Evolutionary conservation across 2,329 filamentous ascomycete genomes (phyloP), one percentile per base, ranked within the genome.

Genomic region (Dothideomycetes sp.): DNA sequence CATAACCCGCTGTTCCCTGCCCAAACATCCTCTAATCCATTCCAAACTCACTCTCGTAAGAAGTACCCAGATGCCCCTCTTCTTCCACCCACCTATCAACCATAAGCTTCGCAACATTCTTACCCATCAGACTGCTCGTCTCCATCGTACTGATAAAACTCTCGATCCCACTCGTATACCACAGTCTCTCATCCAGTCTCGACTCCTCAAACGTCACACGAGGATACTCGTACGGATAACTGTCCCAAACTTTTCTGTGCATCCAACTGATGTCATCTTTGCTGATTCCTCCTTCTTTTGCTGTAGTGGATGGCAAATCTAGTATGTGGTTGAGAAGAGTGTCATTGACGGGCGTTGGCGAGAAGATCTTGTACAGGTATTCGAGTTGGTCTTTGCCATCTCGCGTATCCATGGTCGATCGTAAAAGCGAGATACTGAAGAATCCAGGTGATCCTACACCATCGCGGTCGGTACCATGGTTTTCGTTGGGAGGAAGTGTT

Each of bases 81-180:
- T 18, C 33, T 10, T 22, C 17, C 19, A 32, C 53, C 59, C 70
- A 76, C 37, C 74, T 74, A 52, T 88, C 75, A 1, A 78, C 69
- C 32, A 89, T 68, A 40, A 91, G 63, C 47, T 70, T 71, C 7
- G 84, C 85, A 15, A 91, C 79, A 55, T 91, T 91, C 73, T 75
- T 85, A 1, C 91, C 91, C 78, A 91, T 91, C 50, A 96, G 62
- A 1, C 85, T 83, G 58, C 80, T 94, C 5, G 91, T 95, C 68
- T 98, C 91, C 91, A 98, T 96, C 0, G 87, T 94, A 8, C 83
- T 91, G 51, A 96, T 93, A 58, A 98, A 95, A 51, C 82, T 82
- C 64, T 96, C 89, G 30, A 96, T 93, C 0, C 72, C 73, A 38
- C 69, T 67, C 4, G 75, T 78, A 51, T 80, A 80, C 71, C 72